phyloP scores from a whole-genome alignment of 2,329 filamentous ascomycete species.

The Celoporthe dispersa region DNA sequence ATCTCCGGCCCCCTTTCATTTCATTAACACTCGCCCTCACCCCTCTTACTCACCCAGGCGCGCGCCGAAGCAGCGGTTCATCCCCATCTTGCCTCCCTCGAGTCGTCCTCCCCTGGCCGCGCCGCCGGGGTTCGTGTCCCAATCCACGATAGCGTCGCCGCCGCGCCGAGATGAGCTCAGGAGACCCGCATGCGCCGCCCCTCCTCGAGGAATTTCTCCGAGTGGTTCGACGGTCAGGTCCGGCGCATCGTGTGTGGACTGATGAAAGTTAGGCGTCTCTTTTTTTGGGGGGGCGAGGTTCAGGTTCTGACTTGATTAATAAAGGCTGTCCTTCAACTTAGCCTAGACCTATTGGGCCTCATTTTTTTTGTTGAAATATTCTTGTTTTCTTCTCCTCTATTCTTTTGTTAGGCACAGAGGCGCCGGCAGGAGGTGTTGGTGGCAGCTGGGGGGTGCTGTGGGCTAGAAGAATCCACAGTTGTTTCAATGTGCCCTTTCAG shows the following conservation, averaged over 20 bases:
- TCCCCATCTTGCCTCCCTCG: neutral
- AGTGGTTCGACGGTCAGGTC: slow-evolving; percentile 1
- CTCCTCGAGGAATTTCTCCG: slow-evolving; percentile 3
- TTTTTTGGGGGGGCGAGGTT: neutral
- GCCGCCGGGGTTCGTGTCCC: slow-evolving; percentile 1
- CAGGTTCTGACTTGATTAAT: neutral
- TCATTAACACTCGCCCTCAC: neutral
- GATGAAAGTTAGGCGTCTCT: neutral
- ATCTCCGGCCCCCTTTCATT: neutral
- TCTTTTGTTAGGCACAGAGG: neutral
- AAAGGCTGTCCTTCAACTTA: neutral
- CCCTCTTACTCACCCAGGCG: neutral
- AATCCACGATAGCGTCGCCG: slow-evolving; percentile 14
- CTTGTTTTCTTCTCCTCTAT: neutral
- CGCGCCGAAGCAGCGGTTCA: neutral
- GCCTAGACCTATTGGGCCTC: no score
- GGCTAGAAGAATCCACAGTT: neutral
- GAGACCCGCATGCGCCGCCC: slow-evolving; percentile 8
- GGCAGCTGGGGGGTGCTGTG: neutral
- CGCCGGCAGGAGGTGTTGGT: neutral
- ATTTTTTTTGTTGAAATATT: neutral
- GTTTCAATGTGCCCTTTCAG: neutral
- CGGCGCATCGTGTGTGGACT: neutral
- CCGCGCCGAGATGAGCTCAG: slow-evolving; percentile 15
- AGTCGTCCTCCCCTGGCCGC: neutral